These are phyloP conservation scores for Tolypocladium pustulatum DNA, from an alignment of 2,329 filamentous ascomycete species.

Conservation along the genomic window DNA sequence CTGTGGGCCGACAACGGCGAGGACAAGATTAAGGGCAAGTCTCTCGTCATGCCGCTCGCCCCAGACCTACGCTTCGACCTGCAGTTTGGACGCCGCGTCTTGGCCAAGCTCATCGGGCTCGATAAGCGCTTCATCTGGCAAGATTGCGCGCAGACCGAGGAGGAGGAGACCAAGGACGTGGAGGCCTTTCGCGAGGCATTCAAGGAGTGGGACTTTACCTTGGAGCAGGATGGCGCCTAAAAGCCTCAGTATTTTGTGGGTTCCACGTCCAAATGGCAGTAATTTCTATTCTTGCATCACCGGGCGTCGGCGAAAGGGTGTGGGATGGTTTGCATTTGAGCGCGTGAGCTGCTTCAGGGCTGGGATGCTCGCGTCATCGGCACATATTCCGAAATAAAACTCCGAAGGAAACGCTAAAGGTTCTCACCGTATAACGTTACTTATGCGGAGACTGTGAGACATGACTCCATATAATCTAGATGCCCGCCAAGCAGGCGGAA, in stretches of 20 bases:
- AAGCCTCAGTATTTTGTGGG: neutral
- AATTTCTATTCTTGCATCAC: neutral
- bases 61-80: constrained; percentile 71
- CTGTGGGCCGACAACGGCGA: constrained; percentile 57
- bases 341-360: neutral
- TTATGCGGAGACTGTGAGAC: neutral
- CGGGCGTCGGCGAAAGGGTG: neutral
- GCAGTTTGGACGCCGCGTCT: constrained; percentile 78
- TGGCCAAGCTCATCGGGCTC: constrained; percentile 77
- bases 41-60: constrained; percentile 64
- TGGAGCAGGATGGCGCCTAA: constrained; percentile 10
- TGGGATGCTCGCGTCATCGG: neutral
- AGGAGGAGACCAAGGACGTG: constrained; percentile 71
- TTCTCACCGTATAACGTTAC: neutral
- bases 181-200: constrained; percentile 73
- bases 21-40: constrained; percentile 45
- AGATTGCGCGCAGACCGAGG: constrained; percentile 66
- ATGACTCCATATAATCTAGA: neutral
- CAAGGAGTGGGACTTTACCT: constrained; percentile 76
- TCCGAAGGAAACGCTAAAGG: neutral
- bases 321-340: neutral
- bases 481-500: neutral
- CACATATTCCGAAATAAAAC: neutral
- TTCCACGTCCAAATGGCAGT: neutral
- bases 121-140: constrained; percentile 77